Base-by-base conservation (phyloP, 192 early-diverging fungal genomes). In the Podila clonocystis region DNA sequence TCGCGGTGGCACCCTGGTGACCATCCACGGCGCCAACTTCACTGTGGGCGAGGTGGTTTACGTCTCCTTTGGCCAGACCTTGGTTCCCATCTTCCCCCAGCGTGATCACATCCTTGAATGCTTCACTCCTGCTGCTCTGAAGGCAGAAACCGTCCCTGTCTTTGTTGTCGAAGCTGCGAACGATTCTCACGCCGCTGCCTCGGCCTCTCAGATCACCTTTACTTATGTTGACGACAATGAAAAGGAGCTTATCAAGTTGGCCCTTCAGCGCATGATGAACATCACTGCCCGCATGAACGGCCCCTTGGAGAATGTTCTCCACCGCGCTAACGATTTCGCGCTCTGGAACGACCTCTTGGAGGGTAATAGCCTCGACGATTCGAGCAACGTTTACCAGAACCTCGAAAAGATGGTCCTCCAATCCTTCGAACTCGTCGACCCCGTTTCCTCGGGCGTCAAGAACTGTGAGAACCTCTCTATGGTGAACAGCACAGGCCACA, bases 401-500 rank as follows among this genome's bases (percentile, higher is more conserved):
- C 62, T 80, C n/a, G 77, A 80, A 55, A 65, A 60, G n/a, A 80
- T 73, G 77, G 67, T 80, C 28, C n/a, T 80, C 26, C 65, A 68
- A 24, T 80, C 77, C 2, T 58, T 80, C 57, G 68, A 80, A 66
- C 17, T 73, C 34, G n/a, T 73, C 64, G 77, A 80, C 19, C 38
- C 62, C n/a, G 24, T 57, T 4, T 31, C 63, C n/a, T 50, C 63
- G 8, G 12, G 22, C 38, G 24, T 29, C 61, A 72, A 61, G 71
- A 64, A 58, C 50, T 4, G 9, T 9, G 71, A 72, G 28, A 49
- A 65, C 26, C 62, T 80, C 13, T 67, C 64, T 13, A 68, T 69
- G 30, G 20, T 50, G 5, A 87, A 86, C 61, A 61, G 33, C 52
- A 82, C 77, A 28, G 70, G 83, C 3, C 92, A 92, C 52, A 90